phyloP scores from a whole-genome alignment of 225 moss, liverwort and hornwort genomes.

The Thuidium tamariscinum region DNA sequence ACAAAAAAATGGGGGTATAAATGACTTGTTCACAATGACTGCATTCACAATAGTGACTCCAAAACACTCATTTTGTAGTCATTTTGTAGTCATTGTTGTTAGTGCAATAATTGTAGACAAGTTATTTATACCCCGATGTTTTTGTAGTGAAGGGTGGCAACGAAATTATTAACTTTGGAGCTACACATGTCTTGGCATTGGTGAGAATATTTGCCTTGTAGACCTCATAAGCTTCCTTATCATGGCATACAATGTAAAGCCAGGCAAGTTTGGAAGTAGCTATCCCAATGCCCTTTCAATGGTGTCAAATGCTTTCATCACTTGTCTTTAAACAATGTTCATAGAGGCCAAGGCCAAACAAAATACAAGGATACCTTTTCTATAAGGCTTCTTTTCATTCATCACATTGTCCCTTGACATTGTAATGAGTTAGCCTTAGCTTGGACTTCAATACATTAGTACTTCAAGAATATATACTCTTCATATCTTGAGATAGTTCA shows the following conservation, averaged over 20 bases:
- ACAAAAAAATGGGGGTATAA: too few relatives aligned
- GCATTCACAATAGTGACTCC: too few relatives aligned
- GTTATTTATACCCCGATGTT: too few relatives aligned
- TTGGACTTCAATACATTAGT: not conserved
- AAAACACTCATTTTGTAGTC: too few relatives aligned
- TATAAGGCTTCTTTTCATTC: not conserved
- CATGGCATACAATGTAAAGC: not conserved
- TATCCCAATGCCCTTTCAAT: not conserved
- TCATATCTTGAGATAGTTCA: too few relatives aligned
- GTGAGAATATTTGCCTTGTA: not conserved
- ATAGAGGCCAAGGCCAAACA: not conserved
- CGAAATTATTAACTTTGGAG: not conserved
- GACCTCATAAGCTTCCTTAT: not conserved
- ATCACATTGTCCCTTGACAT: fast-evolving
- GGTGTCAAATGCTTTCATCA: not conserved
- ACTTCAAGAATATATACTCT: not conserved
- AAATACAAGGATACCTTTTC: not conserved
- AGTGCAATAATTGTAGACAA: too few relatives aligned
- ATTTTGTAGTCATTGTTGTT: too few relatives aligned
- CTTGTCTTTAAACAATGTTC: not conserved
- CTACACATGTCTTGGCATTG: not conserved
- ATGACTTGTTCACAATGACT: too few relatives aligned
- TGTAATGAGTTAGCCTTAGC: not conserved
- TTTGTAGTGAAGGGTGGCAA: fast-evolving
- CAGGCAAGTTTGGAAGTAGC: not conserved